Conservation (phyloP, 1,139 yeast genomes). For the Magnusiomyces fungicola region DNA sequence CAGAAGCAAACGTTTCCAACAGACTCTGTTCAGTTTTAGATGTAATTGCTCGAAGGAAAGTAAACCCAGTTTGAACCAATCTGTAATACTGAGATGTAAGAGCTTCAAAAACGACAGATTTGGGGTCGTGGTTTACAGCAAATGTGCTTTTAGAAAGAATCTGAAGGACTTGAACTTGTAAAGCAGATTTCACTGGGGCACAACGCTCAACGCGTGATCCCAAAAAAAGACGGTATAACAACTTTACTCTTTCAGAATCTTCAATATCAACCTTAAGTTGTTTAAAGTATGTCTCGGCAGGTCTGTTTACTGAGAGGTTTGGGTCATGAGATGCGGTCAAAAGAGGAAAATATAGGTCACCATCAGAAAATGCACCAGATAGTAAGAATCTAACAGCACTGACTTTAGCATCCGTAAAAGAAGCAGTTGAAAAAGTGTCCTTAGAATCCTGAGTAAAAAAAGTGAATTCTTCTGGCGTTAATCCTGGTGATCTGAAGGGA, state of each 20-base stretch:
- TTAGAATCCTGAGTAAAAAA: constrained; percentile 68
- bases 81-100: constrained; percentile 45
- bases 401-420: constrained; percentile 37
- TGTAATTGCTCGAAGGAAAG: constrained; percentile 52
- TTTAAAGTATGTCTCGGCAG: constrained; percentile 45
- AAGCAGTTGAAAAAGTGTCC: constrained; percentile 45
- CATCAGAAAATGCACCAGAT: constrained; percentile 37
- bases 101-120: constrained; percentile 46
- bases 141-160: constrained; percentile 46
- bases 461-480: constrained; percentile 46
- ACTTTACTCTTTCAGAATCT: constrained; percentile 37
- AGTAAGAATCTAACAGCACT: constrained; percentile 37
- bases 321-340: constrained; percentile 62
- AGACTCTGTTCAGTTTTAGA: constrained; percentile 20
- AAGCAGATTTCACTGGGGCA: constrained; percentile 47
- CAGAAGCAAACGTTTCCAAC: constrained; percentile 18
- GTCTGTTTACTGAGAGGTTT: constrained; percentile 45
- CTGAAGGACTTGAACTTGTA: constrained; percentile 55
- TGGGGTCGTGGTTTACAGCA: constrained; percentile 37
- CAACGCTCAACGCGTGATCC: constrained; percentile 35
- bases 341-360: constrained; percentile 33
- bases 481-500: constrained; percentile 49
- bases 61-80: constrained; percentile 46
- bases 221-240: constrained; percentile 38
- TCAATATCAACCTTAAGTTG: constrained; percentile 50